A percentile compares a stretch with the other conserved stretches of the same genome.
Evolutionary conservation across 345 rosid species (phyloP).

Genomic region (Kandelia obovata): DNA sequence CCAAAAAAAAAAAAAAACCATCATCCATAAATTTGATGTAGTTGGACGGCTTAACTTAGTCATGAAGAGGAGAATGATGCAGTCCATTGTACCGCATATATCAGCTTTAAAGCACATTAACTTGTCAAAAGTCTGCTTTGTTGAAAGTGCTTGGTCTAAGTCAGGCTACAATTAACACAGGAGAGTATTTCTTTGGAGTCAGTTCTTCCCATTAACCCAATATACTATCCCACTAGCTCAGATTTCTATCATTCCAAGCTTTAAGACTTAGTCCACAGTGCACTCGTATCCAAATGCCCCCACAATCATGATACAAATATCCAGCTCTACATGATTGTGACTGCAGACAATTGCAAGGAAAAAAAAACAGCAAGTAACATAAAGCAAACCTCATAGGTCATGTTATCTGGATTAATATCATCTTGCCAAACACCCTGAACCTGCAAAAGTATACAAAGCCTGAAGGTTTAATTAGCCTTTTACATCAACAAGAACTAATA

Average conservation of each 20-base stretch:
- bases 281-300: background rate
- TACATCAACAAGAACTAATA: constrained; percentile 8
- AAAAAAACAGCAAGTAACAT: constrained; percentile 10
- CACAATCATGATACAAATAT: background rate
- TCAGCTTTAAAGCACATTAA: background rate
- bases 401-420: constrained; percentile 56
- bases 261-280: background rate
- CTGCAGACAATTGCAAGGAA: background rate
- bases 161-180: background rate
- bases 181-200: no score
- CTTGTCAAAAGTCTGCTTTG: background rate
- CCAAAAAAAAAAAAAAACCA: background rate
- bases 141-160: constrained; percentile 3
- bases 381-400: constrained; percentile 66
- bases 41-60: background rate
- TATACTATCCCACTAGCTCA: background rate
- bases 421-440: constrained; percentile 67
- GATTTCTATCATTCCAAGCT: background rate
- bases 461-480: constrained; percentile 8
- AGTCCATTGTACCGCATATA: background rate
- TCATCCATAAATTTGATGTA: background rate
- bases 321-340: background rate
- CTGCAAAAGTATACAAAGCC: constrained; percentile 31
- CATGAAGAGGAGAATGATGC: background rate
- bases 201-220: background rate